Evolutionary conservation across 192 early-diverging fungal genomes (phyloP).

Genomic region (Tieghemiomyces parasiticus): DNA sequence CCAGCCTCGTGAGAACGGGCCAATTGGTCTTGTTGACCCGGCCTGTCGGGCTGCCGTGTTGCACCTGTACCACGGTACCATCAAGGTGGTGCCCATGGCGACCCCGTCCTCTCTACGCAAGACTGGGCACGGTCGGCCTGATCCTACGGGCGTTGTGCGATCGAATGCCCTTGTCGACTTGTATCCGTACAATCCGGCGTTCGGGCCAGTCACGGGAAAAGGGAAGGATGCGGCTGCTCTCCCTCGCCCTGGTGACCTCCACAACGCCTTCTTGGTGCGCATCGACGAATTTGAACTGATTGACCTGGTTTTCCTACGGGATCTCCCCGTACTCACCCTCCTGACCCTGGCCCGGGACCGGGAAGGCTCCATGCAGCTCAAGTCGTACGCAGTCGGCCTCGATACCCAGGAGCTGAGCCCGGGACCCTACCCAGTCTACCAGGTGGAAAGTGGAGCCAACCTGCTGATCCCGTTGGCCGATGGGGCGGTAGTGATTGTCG

Average conservation of each 20-base stretch:
- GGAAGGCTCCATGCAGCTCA: conserved; percentile 18
- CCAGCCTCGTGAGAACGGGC: conserved; percentile 31
- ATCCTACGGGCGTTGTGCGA: conserved; percentile 9
- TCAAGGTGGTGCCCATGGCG: conserved; percentile 49
- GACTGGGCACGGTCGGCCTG: conserved; percentile 10
- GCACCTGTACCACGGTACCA: conserved; percentile 48
- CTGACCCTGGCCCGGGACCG: conserved; percentile 27
- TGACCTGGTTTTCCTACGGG: conserved; percentile 20
- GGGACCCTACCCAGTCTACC: conserved; percentile 14
- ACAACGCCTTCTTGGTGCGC: conserved; percentile 15
- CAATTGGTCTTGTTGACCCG: conserved; percentile 41
- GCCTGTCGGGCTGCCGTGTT: conserved; percentile 32
- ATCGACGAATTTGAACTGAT: conserved; percentile 26
- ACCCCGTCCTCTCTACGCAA: conserved; percentile 1
- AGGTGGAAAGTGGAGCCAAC: conserved; percentile 14
- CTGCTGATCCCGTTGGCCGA: conserved; percentile 16
- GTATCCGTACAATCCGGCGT: conserved; percentile 20
- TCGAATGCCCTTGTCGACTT: neutral
- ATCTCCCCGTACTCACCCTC: conserved; percentile 12
- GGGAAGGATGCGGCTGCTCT: conserved; percentile 20
- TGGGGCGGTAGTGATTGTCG: conserved; percentile 16
- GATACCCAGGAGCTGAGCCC: conserved; percentile 14
- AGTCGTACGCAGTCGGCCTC: conserved; percentile 17
- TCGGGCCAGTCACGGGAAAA: conserved; percentile 11
- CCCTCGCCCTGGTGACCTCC: conserved; percentile 21